phyloP scores from a whole-genome alignment of 2,329 filamentous ascomycete genomes.

The Ascochyta clinopodiicola region DNA sequence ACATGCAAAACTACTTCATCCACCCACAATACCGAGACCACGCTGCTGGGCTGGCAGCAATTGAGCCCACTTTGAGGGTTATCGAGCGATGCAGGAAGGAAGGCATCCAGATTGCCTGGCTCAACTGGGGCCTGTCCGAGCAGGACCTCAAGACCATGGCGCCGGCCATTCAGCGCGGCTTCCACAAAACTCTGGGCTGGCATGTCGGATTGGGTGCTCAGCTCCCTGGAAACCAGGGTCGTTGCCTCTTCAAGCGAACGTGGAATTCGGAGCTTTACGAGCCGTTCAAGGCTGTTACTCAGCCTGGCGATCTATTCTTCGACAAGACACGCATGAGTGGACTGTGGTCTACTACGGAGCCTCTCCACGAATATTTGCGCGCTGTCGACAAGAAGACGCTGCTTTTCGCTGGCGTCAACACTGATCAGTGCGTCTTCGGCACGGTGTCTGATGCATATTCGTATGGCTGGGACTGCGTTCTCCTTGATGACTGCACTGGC shows the following conservation, averaged over 20 bases:
- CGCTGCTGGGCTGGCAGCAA: constrained; percentile 37
- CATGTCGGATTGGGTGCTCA: constrained; percentile 50
- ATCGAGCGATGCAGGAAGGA: constrained; percentile 51
- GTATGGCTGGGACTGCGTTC: constrained; percentile 52
- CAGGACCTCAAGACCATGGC: constrained; percentile 49
- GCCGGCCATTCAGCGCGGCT: constrained; percentile 51
- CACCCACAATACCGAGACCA: constrained; percentile 41
- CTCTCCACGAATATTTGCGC: constrained; percentile 50
- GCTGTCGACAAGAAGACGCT: constrained; percentile 52
- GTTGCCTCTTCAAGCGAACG: constrained; percentile 51
- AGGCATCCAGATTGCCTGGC: constrained; percentile 50
- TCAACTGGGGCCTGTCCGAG: constrained; percentile 53
- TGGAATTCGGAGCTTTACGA: constrained; percentile 54
- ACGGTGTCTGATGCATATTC: constrained; percentile 52
- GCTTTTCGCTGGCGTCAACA: constrained; percentile 53
- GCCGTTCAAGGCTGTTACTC: constrained; percentile 47
- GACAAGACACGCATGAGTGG: constrained; percentile 54
- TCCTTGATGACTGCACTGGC: constrained; percentile 51
- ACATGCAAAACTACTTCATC: constrained; percentile 56
- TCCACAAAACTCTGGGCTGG: constrained; percentile 52
- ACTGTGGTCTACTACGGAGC: constrained; percentile 50
- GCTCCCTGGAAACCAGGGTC: constrained; percentile 47
- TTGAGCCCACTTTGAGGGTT: constrained; percentile 47
- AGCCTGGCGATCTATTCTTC: constrained; percentile 51
- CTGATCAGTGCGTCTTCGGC: constrained; percentile 53